Base-by-base conservation (phyloP, 2,329 filamentous ascomycete species). In the Aureobasidium sp. region DNA sequence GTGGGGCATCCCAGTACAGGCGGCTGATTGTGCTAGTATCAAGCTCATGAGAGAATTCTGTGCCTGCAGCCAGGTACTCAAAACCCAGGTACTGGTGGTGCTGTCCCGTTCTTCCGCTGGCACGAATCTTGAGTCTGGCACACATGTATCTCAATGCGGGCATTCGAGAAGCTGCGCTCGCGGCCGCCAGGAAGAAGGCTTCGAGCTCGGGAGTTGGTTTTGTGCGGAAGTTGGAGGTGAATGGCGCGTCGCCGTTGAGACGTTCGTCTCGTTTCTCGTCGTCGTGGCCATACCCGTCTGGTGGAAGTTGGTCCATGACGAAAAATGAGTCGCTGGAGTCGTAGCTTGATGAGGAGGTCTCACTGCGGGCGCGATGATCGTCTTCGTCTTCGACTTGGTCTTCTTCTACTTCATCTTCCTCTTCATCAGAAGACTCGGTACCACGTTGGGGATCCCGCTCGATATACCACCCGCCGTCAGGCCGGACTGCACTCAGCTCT, bases 401-500 rank as follows among this genome's bases (percentile, higher is more conserved):
- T 5, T 37, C 41, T 11, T 36, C 15, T 1, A 34, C 52, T 3
- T 55, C 53, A 7, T 57, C 53, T 16, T 58, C 54, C 11, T 47
- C 54, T 16, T 58, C 54, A 15, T 13, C 29, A 21, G 30, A 36
- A 2, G 39, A 36, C 8, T 47, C 54, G 8, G 15, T 36, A 10
- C 16, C 41, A 5, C 54, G 54, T 4, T 47, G 9, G 13, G 30
- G 30, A 5, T 58, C 42, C 9, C 47, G 13, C 13, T 58, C 54
- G 2, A 21, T 58, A 9, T 58, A 58, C 54, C 54, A 58, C n/a
- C 54, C 54, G 8, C 54, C 54, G 21, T 58, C 54, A 7, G 54
- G 54, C 8, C 54, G 36, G 11, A 58, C 41, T 47, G 41, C 41
- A 27, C 54, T 58, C 13, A 58, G 39, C 30, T 45, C 41, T 10